Evolutionary conservation across 2,329 filamentous ascomycete species (phyloP), one percentile per base, ranked within the genome.

Genomic region (Cladosporium sp.): DNA sequence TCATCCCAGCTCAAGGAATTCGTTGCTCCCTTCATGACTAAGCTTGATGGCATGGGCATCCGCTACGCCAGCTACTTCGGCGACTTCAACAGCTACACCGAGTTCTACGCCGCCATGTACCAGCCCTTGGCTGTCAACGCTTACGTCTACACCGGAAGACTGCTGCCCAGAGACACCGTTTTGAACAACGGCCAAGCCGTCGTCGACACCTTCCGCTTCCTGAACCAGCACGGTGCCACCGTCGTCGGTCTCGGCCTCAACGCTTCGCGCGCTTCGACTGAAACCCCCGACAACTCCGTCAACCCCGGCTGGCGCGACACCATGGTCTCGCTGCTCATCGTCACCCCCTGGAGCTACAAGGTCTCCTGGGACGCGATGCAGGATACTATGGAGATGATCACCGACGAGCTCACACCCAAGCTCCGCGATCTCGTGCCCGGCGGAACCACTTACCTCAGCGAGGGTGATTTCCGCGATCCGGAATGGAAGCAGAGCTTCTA

Each of bases 21-120:
- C 21, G 73, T 87, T 21, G 68, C 74, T 3, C 82, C 83, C 2
- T 82, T 84, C 66, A 73, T 75, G 11, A 69, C 74, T 18, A 76
- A 73, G 5, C 78, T 86, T 7, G 73, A 78, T 25, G 60, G 68
- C 11, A 70, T 77, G 26, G 71, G 71, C 4, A 77, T 80, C 63
- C 69, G 68, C 11, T 79, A 79, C 58, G 75, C 59, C 1, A 56
- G 69, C 51, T 69, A 71, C 54, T 68, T 74, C n/a, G 67, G 67
- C 5, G 70, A 78, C 18, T 79, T 75, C 64, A 56, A 67, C 14
- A 73, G 67, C 60, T 80, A 77, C 63, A 70, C 76, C 4, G 68
- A 71, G 10, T 67, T 78, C 58, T 79, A 74, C 67, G 68, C 74
- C 13, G 68, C 61, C 58, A 75, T 77, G 73, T 71, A 74, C 56